A percentile compares a stretch with the other conserved stretches of the same genome.
phyloP scores from a whole-genome alignment of 2,329 filamentous ascomycete genomes.

The Torrubiella hemipterigena region DNA sequence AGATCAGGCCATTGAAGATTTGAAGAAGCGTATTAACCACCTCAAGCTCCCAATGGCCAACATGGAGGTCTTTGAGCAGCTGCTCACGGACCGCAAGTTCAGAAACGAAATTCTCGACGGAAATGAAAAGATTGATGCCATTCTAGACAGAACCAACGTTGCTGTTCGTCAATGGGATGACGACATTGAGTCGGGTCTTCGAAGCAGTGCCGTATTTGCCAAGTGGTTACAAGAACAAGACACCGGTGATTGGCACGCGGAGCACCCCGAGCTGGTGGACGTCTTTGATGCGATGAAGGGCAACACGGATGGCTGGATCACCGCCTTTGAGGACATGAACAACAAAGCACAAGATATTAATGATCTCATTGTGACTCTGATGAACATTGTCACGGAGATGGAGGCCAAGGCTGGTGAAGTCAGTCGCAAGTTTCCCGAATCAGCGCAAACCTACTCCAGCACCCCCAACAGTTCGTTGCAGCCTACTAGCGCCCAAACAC shows the following conservation, averaged over 20 bases:
- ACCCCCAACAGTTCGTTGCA: too few relatives aligned
- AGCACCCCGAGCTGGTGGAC: constrained; percentile 51
- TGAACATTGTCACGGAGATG: constrained; percentile 72
- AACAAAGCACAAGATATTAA: constrained; percentile 60
- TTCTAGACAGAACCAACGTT: constrained; percentile 65
- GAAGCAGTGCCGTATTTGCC: constrained; percentile 64
- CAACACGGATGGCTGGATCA: constrained; percentile 83
- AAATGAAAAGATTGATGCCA: constrained; percentile 85
- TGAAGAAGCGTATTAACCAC: constrained; percentile 67
- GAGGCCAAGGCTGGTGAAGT: constrained; percentile 74
- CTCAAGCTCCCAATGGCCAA: constrained; percentile 77
- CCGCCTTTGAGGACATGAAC: constrained; percentile 66
- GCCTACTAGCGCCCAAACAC: too few relatives aligned
- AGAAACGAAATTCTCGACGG: constrained; percentile 71
- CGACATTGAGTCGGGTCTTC: constrained; percentile 68
- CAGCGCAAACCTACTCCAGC: constrained; percentile 44
- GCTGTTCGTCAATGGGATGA: constrained; percentile 66
- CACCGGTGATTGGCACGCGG: constrained; percentile 45
- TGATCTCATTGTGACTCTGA: constrained; percentile 57
- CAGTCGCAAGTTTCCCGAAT: constrained; percentile 67
- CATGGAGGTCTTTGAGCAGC: constrained; percentile 68
- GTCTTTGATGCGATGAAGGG: constrained; percentile 86
- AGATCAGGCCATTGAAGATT: constrained; percentile 63
- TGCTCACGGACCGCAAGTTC: constrained; percentile 77
- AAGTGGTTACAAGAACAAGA: constrained; percentile 60